Percentiles rank a stretch among this genome's conserved stretches.
phyloP scores from a whole-genome alignment of 345 rosid species.

The Pistacia vera region DNA sequence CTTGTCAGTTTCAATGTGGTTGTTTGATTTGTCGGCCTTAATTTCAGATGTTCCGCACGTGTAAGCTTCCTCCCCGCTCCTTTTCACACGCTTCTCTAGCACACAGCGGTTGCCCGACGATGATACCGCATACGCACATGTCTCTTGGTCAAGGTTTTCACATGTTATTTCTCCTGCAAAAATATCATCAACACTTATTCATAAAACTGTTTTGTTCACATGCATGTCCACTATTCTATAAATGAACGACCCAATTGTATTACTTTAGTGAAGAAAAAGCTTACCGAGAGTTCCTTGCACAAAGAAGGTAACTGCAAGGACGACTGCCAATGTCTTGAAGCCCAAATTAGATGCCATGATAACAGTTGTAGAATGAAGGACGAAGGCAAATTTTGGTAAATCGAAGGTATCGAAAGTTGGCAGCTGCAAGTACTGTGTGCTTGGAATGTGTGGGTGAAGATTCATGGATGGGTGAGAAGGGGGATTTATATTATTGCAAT shows the following conservation, averaged over 20 bases:
- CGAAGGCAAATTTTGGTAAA: background rate
- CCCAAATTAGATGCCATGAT: constrained; percentile 38
- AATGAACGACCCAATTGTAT: no score
- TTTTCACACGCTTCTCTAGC: constrained; percentile 62
- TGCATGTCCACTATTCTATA: no score
- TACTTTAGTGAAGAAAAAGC: no score
- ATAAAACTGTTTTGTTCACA: no score
- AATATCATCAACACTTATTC: no score
- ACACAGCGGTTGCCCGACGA: constrained; percentile 79
- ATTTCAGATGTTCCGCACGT: constrained; percentile 69
- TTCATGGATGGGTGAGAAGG: background rate
- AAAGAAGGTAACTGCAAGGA: constrained; percentile 33
- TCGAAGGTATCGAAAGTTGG: background rate
- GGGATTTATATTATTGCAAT: constrained; percentile 18
- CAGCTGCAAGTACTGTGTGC: background rate
- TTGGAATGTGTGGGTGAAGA: constrained; percentile 12
- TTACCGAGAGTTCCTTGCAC: constrained; percentile 38
- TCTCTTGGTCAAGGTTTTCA: constrained; percentile 53
- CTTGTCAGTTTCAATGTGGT: constrained; percentile 65
- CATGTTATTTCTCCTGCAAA: constrained; percentile 54
- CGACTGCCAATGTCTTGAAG: constrained; percentile 22
- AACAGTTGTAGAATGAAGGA: background rate
- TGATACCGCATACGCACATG: constrained; percentile 76
- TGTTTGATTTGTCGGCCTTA: constrained; percentile 59
- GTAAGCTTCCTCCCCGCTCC: constrained; percentile 61